phyloP scores from a whole-genome alignment of 2,329 filamentous ascomycete genomes.

The Colletotrichum liaoningense region DNA sequence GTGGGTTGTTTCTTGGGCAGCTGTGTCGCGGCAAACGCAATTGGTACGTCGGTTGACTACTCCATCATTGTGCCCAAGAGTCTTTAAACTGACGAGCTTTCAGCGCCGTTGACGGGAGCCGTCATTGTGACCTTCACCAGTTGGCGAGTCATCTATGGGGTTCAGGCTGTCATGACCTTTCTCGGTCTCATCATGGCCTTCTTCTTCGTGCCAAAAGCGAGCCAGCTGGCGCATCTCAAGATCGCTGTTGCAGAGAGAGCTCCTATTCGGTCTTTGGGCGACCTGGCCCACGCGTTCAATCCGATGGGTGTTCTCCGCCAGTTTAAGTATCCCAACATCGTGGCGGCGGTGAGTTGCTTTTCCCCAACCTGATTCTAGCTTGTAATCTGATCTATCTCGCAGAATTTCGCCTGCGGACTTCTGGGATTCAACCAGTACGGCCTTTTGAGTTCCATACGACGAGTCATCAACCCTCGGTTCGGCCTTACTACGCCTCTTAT shows the following conservation, averaged over 20 bases:
- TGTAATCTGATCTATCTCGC: not conserved
- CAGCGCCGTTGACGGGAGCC: conserved; percentile 55
- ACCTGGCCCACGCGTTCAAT: conserved; percentile 64
- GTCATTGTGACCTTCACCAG: conserved; percentile 75
- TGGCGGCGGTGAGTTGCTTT: conserved; percentile 60
- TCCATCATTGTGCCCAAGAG: not conserved
- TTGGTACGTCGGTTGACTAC: conserved; percentile 1
- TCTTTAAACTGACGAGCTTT: not conserved
- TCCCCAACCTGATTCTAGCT: fast-evolving
- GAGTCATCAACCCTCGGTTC: conserved; percentile 78
- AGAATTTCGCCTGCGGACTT: conserved; percentile 34
- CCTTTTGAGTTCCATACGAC: conserved; percentile 75
- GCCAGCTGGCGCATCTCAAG: conserved; percentile 64
- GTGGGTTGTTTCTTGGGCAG: conserved; percentile 37
- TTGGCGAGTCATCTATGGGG: conserved; percentile 80
- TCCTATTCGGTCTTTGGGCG: conserved; percentile 22
- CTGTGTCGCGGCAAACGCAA: conserved; percentile 32
- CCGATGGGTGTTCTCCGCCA: conserved; percentile 73
- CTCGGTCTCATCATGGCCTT: conserved; percentile 65
- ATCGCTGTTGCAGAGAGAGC: conserved; percentile 57
- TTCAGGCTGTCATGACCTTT: conserved; percentile 72
- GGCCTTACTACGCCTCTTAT: conserved; percentile 72
- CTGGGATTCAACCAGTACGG: conserved; percentile 80
- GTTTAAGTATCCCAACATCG: conserved; percentile 73
- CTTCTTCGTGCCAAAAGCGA: conserved; percentile 76